Evolutionary conservation across 176 grass and related monocot species (phyloP).

Genomic region (Hordeum marinum): DNA sequence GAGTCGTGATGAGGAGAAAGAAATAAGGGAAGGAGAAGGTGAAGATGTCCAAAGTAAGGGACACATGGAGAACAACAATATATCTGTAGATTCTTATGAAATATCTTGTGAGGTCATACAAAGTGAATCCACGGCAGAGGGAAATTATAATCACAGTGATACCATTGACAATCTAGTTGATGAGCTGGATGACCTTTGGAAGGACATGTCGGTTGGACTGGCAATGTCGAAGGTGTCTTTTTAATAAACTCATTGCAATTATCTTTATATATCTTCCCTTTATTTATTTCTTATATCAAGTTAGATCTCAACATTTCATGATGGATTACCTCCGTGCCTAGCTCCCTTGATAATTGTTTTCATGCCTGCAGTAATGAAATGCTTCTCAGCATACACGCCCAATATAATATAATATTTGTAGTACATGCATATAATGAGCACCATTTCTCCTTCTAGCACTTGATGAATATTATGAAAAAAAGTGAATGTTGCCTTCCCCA

Average conservation of each 20-base stretch:
- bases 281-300: slow-evolving; percentile 15
- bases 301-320: background rate
- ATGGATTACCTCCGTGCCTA: background rate
- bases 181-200: slow-evolving; percentile 59
- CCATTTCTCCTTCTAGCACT: background rate
- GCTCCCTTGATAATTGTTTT: background rate
- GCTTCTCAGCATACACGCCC: background rate
- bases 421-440: background rate
- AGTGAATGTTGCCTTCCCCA: background rate
- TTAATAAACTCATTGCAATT: background rate
- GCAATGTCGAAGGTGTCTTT: slow-evolving; percentile 53
- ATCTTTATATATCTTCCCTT: background rate
- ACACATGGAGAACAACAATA: background rate
- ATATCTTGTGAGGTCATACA: slow-evolving; percentile 25
- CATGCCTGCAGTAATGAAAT: background rate
- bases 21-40: background rate
- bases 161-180: slow-evolving; percentile 7
- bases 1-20: background rate
- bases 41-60: background rate
- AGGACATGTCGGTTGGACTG: slow-evolving; percentile 62
- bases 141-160: background rate
- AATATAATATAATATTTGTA: background rate
- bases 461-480: background rate
- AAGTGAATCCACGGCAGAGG: background rate
- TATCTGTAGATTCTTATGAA: slow-evolving; percentile 15